A percentile compares a stretch with the other conserved stretches of the same genome.
These are phyloP conservation scores for Osmanthus fragrans DNA, from an alignment of 257 asterid species.

Conservation along the genomic window DNA sequence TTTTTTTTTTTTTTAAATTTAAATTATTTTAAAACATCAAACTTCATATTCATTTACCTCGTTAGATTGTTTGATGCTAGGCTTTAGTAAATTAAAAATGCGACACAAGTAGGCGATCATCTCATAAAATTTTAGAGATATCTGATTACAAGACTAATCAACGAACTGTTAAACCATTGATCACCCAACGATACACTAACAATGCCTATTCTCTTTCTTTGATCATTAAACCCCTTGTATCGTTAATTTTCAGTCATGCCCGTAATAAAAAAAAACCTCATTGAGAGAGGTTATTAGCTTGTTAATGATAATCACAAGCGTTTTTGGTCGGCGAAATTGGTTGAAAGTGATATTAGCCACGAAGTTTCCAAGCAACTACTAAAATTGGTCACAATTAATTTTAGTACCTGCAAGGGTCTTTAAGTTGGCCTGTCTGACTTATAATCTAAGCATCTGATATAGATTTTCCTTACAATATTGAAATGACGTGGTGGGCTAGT, in stretches of 20 bases:
- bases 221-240: too few species aligned
- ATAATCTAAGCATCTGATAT: constrained; percentile 1
- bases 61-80: not conserved
- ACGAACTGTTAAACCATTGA: not conserved
- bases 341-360: constrained; percentile 43
- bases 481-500: not conserved
- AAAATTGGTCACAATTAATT: not conserved
- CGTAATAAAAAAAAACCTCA: too few species aligned
- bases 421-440: constrained; percentile 6
- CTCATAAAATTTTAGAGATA: too few species aligned
- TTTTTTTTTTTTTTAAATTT: not conserved
- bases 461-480: not conserved
- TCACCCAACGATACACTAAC: not conserved
- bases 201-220: too few species aligned
- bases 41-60: too few species aligned
- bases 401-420: not conserved
- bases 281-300: constrained; percentile 13
- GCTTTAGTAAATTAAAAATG: too few species aligned
- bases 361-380: not conserved
- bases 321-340: constrained; percentile 21
- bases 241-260: too few species aligned
- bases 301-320: constrained; percentile 36
- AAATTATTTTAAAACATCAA: not conserved
- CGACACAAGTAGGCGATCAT: too few species aligned
- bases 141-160: too few species aligned